Conservation (phyloP, 257 asterid species). For the Echites panduratus region DNA sequence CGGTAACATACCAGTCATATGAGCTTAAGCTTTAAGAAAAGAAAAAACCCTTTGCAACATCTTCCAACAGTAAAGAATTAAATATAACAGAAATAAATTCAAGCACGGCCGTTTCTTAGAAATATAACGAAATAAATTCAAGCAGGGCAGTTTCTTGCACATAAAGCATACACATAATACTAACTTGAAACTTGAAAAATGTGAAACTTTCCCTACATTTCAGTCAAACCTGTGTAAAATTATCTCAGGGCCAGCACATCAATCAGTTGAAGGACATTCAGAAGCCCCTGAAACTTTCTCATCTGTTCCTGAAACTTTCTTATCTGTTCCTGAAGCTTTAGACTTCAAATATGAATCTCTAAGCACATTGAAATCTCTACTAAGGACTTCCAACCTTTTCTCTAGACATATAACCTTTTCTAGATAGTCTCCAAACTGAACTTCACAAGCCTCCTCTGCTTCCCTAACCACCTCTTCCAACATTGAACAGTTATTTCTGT, state of each 20-base stretch:
- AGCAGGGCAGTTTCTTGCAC: neutral
- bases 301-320: conserved; percentile 21
- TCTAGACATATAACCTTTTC: conserved; percentile 41
- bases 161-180: neutral
- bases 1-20: neutral
- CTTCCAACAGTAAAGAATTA: neutral
- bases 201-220: conserved; percentile 14
- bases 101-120: neutral
- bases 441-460: conserved; percentile 29
- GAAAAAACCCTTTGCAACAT: neutral
- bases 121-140: conserved; percentile 2
- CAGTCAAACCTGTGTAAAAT: conserved; percentile 2
- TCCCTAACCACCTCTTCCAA: conserved; percentile 47
- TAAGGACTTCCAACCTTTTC: conserved; percentile 37
- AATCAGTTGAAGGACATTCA: conserved; percentile 22
- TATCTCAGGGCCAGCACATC: conserved; percentile 14
- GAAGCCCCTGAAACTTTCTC: conserved; percentile 20
- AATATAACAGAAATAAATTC: neutral
- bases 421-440: conserved; percentile 24
- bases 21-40: too few species aligned
- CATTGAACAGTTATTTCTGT: conserved; percentile 32
- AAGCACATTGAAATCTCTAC: conserved; percentile 35
- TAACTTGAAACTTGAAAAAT: neutral
- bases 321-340: conserved; percentile 21
- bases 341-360: conserved; percentile 16